A percentile compares a stretch with the other conserved stretches of the same genome.
These are phyloP conservation scores for Kodamaea lidongshanica DNA, from an alignment of 805 yeast species.

Conservation along the genomic window DNA sequence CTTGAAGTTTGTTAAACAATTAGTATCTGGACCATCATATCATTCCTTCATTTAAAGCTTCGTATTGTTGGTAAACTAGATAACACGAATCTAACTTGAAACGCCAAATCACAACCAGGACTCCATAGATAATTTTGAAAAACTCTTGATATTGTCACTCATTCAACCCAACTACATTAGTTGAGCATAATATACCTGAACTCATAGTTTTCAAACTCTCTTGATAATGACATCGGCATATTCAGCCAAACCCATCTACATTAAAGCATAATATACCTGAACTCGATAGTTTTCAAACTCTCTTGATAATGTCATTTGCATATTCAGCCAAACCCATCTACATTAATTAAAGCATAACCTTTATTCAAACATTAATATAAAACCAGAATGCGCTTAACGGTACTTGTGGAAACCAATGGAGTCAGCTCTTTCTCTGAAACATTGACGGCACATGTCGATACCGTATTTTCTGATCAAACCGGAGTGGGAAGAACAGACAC, in stretches of 20 bases:
- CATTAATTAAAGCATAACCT: constrained; percentile 3
- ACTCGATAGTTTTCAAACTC: too few species aligned
- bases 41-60: too few species aligned
- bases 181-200: constrained; percentile 5
- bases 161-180: too few species aligned
- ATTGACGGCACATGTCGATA: constrained; percentile 99
- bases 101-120: too few species aligned
- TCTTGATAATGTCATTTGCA: not conserved
- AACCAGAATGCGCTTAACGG: constrained; percentile 56
- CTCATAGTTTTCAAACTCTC: too few species aligned
- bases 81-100: too few species aligned
- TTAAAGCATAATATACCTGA: constrained; percentile 6
- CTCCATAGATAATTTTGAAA: too few species aligned
- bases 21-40: too few species aligned
- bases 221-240: not conserved
- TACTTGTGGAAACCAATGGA: constrained; percentile 99
- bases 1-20: too few species aligned
- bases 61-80: too few species aligned
- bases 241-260: too few species aligned
- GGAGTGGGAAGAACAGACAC: constrained; percentile 97
- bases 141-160: too few species aligned
- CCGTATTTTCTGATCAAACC: constrained; percentile 99
- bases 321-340: constrained; percentile 1
- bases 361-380: constrained; percentile 8
- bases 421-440: constrained; percentile 99